A percentile compares a stretch with the other conserved stretches of the same genome.
These are phyloP conservation scores for Diplocarpon mali DNA, from an alignment of 2,329 filamentous ascomycete species.

Conservation along the genomic window DNA sequence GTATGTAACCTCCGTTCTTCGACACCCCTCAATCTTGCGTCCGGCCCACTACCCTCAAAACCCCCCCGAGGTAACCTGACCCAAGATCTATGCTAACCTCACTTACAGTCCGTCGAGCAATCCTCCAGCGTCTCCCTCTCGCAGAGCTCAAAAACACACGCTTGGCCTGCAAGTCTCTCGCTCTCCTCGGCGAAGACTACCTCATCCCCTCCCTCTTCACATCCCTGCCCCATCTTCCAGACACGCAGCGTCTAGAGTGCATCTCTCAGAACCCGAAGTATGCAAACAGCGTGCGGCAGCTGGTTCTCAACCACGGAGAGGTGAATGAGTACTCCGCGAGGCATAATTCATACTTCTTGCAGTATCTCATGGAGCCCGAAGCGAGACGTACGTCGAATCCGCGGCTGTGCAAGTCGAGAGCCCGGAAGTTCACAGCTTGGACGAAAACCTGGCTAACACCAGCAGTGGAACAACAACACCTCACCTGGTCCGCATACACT, in stretches of 20 bases:
- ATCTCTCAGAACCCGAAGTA: slow-evolving; percentile 20
- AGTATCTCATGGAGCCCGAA: slow-evolving; percentile 21
- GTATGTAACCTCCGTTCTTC: too few species aligned
- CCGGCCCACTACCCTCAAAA: too few species aligned
- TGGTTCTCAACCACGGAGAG: slow-evolving; percentile 22
- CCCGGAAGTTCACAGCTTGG: too few species aligned
- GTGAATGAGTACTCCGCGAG: slow-evolving; percentile 24
- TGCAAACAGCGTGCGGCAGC: slow-evolving; percentile 11
- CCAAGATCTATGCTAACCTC: too few species aligned
- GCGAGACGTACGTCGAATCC: too few species aligned
- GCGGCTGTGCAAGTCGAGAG: too few species aligned
- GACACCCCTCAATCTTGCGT: too few species aligned
- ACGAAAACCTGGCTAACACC: too few species aligned
- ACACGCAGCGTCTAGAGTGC: slow-evolving; percentile 15
- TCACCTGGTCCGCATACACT: slow-evolving; percentile 26
- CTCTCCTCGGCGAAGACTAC: slow-evolving; percentile 19
- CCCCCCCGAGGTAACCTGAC: too few species aligned
- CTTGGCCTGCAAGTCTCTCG: slow-evolving; percentile 16
- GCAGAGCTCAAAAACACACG: slow-evolving; percentile 15
- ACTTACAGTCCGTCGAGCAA: slow-evolving; percentile 15
- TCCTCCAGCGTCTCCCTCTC: slow-evolving; percentile 13
- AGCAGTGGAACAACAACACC: slow-evolving; percentile 22
- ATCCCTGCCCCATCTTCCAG: slow-evolving; percentile 16
- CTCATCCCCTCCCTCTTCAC: slow-evolving; percentile 15
- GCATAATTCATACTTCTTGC: slow-evolving; percentile 23